Base-by-base conservation (phyloP, 805 yeast genomes). In the Myxozyma neotropica region DNA sequence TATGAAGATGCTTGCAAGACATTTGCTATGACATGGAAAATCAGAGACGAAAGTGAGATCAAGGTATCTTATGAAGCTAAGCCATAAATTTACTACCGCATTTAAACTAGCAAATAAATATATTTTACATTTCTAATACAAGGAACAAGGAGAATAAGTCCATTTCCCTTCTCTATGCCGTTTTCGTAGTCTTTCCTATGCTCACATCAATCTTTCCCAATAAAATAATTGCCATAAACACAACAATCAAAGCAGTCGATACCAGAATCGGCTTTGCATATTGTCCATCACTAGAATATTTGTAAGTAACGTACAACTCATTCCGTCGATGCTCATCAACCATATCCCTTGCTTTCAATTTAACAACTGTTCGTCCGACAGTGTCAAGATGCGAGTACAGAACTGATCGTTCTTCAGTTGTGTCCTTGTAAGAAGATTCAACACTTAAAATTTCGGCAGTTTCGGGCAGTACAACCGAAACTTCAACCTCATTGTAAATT, bases 401-500 rank as follows among this genome's bases (percentile, higher is more conserved):
- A 81, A 88, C 2, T 88, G 85, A 54, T 76, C 73, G 69, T 80
- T 80, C 50, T 31, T 35, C 52, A 12, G 38, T 17, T 21, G 21
- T 13, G 44, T 27, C 46, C 17, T 13, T 33, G 33, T 29, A 44
- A 4, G 59, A 31, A 12, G 56, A 43, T n/a, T 36, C 48, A 17
- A 49, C 36, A 21, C 31, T 26, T 17, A 39, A 10, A 10, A 55
- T 27, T 3, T 36, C 33, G 7, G 98, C 87, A 50, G 92, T 93
- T 74, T 94, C 97, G 12, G 99, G 99, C 65, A 94, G 81, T 69
- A 83, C 85, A 64, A 93, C 75, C 39, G 81, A 80, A 49, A 89
- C 72, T 40, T 77, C 75, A 6, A 85, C 85, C 39, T 80, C 72
- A 58, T 82, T 87, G 72, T 90, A 92, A 47, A 83, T 74, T n/a